phyloP scores from a whole-genome alignment of 306 rosid species.

The Casuarina equisetifolia region DNA sequence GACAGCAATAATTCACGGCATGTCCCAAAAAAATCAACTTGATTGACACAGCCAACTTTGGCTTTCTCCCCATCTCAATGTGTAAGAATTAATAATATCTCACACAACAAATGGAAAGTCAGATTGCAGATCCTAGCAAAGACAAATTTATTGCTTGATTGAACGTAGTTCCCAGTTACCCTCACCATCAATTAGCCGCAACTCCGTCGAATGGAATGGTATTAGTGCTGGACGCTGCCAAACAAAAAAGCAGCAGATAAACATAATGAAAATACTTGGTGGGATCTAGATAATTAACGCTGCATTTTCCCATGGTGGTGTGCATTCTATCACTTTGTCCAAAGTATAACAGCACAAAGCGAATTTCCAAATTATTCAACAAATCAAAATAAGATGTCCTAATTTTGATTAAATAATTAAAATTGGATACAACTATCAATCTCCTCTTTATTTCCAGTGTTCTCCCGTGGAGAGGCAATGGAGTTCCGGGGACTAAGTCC shows the following conservation, averaged over 20 bases:
- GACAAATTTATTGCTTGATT: conserved; percentile 55
- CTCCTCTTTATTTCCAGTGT: neutral
- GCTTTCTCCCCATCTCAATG: conserved; percentile 23
- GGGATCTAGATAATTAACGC: neutral
- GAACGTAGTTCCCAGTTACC: conserved; percentile 94
- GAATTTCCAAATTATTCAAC: conserved; percentile 7
- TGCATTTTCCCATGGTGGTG: conserved; percentile 7
- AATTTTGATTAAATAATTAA: no score
- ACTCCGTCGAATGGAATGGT: conserved; percentile 78
- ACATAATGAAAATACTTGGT: neutral
- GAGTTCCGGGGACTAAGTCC: no score
- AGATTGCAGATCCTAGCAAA: conserved; percentile 18
- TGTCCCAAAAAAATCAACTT: conserved; percentile 11
- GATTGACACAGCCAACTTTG: conserved; percentile 21
- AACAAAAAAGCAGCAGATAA: conserved; percentile 3
- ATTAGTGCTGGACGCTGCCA: conserved; percentile 94
- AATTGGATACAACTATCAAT: neutral
- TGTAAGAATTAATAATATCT: conserved; percentile 32
- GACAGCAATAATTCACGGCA: conserved; percentile 14
- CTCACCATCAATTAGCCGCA: conserved; percentile 94
- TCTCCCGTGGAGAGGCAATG: no score
- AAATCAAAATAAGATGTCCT: neutral
- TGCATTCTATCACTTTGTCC: conserved; percentile 14
- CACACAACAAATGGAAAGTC: conserved; percentile 22
- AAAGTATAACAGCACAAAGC: conserved; percentile 16